These are phyloP conservation scores for Xerocomus spinulosus DNA, from an alignment of 768 basidiomycete genomes.

Conservation along the genomic window DNA sequence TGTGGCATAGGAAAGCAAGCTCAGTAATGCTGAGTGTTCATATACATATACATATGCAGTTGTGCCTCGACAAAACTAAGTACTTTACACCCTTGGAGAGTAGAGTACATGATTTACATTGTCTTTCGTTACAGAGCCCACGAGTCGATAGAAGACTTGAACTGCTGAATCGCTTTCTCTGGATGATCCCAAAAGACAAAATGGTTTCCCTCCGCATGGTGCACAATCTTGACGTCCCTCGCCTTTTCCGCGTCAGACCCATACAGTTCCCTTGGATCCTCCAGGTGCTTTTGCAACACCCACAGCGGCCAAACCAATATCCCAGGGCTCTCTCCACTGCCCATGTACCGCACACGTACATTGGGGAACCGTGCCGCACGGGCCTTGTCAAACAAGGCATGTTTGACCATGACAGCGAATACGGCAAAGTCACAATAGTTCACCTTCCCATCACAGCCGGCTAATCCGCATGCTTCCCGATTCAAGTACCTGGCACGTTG, in stretches of 20 bases:
- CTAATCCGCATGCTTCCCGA: background rate
- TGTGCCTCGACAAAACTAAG: no score
- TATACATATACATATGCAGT: no score
- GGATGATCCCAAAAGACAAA: conserved; percentile 24
- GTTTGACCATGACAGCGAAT: conserved; percentile 9
- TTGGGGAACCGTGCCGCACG: conserved; percentile 5
- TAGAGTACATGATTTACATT: no score
- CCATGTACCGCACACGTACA: conserved; percentile 19
- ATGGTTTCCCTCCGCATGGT: conserved; percentile 20
- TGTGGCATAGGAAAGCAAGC: no score
- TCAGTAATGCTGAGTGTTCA: no score
- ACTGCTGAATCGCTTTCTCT: conserved; percentile 21
- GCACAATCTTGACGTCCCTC: conserved; percentile 16
- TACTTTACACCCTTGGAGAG: no score
- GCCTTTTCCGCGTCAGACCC: conserved; percentile 16
- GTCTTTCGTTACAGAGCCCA: no score
- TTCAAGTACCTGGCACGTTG: conserved; percentile 12
- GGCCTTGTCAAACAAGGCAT: conserved; percentile 16
- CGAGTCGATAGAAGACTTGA: conserved; percentile 5
- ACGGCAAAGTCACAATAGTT: conserved; percentile 6
- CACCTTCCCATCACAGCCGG: conserved; percentile 14
- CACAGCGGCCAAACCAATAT: conserved; percentile 8
- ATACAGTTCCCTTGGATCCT: conserved; percentile 3
- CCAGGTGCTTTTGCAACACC: conserved; percentile 8
- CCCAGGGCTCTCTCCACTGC: conserved; percentile 11